Percentiles rank a stretch among this genome's conserved stretches.
Evolutionary conservation across 2,329 filamentous ascomycete species (phyloP).

Genomic region (Ophiosphaerella narmari): DNA sequence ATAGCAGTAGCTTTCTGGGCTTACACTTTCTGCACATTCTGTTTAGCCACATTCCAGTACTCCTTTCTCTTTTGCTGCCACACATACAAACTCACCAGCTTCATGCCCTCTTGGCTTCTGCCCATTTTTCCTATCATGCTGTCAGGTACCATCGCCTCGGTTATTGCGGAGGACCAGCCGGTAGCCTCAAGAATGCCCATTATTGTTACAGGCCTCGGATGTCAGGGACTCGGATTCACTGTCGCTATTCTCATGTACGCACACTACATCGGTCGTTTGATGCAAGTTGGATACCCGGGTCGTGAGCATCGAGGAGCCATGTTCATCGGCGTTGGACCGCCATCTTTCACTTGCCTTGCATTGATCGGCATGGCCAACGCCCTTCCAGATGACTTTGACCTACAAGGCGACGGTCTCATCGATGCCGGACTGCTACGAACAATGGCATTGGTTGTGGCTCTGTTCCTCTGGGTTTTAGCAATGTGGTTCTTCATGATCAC

Average conservation of each 20-base stretch:
- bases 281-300: slow-evolving; percentile 67
- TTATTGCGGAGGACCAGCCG: slow-evolving; percentile 67
- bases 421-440: slow-evolving; percentile 51
- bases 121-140: slow-evolving; percentile 78
- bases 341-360: slow-evolving; percentile 71
- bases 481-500: slow-evolving; percentile 61
- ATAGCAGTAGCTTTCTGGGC: slow-evolving; percentile 51
- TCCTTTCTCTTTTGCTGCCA: slow-evolving; percentile 66
- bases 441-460: slow-evolving; percentile 53
- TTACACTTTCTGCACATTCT: slow-evolving; percentile 49
- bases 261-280: slow-evolving; percentile 72
- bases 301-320: slow-evolving; percentile 70
- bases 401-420: slow-evolving; percentile 54
- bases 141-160: slow-evolving; percentile 69
- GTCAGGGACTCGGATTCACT: slow-evolving; percentile 71
- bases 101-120: slow-evolving; percentile 76
- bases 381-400: slow-evolving; percentile 52
- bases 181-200: slow-evolving; percentile 63
- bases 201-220: slow-evolving; percentile 67
- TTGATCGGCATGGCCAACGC: slow-evolving; percentile 69
- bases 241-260: slow-evolving; percentile 75
- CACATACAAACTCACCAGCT: slow-evolving; percentile 64
- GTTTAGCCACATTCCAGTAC: slow-evolving; percentile 57
- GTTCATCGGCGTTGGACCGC: slow-evolving; percentile 78
- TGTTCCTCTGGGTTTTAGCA: slow-evolving; percentile 68